A percentile compares a stretch with the other conserved stretches of the same genome.
These are phyloP conservation scores for Rubroboletus pulcherrimus DNA, from an alignment of 768 basidiomycete genomes.

Conservation along the genomic window DNA sequence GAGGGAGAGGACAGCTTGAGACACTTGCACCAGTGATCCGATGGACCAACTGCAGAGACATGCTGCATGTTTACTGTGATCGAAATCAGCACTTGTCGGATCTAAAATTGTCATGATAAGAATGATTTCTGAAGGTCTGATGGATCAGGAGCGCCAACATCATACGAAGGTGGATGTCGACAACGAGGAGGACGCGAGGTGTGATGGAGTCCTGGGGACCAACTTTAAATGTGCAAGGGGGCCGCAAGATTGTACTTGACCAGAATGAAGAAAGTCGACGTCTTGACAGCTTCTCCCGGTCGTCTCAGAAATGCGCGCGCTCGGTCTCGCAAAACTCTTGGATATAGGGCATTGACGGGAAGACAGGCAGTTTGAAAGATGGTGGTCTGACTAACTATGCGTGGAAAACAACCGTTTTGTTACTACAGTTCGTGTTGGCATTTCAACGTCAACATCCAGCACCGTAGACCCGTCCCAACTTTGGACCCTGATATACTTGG, in stretches of 20 bases:
- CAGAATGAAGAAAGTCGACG: background rate
- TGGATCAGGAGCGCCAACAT: background rate
- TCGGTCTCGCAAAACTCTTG: background rate
- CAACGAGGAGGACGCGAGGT: conserved; percentile 14
- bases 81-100: background rate
- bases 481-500: background rate
- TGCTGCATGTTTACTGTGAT: background rate
- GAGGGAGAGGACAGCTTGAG: background rate
- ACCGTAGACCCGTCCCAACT: background rate
- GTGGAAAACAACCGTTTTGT: background rate
- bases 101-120: background rate
- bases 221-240: background rate
- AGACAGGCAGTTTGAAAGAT: background rate
- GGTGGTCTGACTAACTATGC: background rate
- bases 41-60: background rate
- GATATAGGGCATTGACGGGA: background rate
- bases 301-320: background rate
- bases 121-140: background rate
- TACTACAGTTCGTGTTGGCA: background rate
- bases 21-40: background rate
- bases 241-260: background rate
- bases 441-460: background rate
- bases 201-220: no score
- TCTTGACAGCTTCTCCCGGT: background rate
- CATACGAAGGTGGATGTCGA: background rate